Evolutionary conservation across 768 basidiomycete species (phyloP), one percentile per base, ranked within the genome.

Genomic region (Agaricus sinodeliciosus): DNA sequence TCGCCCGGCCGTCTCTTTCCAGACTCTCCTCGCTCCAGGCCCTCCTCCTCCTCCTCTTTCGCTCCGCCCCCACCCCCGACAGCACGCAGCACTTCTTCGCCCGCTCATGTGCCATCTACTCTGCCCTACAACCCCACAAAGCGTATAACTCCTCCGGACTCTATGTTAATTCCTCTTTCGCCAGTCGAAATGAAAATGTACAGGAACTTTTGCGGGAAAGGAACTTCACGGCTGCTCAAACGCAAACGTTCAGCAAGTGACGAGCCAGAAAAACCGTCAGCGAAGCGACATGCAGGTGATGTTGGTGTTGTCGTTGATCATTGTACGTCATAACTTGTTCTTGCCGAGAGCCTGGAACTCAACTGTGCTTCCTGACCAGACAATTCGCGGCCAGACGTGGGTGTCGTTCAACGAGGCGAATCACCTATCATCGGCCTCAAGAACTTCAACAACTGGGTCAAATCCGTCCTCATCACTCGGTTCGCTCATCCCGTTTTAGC

Each of bases 361-460:
- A 35, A n/a, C 44, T 42, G 35, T 48, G 34, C 41, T 25, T 55
- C 42, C 42, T 19, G 37, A 39, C 37, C 51, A 96, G 95, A 99
- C 69, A 98, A 99, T 67, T 78, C 82, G 12, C 82, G 96, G 9
- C 94, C 94, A 5, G 94, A 99, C 55, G 87, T 95, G 9, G 93
- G 92, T 52, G 81, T 91, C 27, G 75, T 82, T 9, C 84, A 88
- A 61, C 89, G 96, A 28, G 78, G 79, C 58, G 82, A 87, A 15
- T 97, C 94, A 5, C 92, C 94, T 40, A 99, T 98, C 60, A 92
- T 96, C 50, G 96, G 96, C 35, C 80, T 99, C 50, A 97, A 96
- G 69, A 87, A 80, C 65, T 99, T 98, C 72, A 99, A 99, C 72
- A 99, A 99, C 72, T 99, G 96, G 96, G 87, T 98, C 60, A 99